A percentile compares a stretch with the other conserved stretches of the same genome.
Conservation (phyloP, 164 flowering plant species). For the Vitis riparia region DNA sequence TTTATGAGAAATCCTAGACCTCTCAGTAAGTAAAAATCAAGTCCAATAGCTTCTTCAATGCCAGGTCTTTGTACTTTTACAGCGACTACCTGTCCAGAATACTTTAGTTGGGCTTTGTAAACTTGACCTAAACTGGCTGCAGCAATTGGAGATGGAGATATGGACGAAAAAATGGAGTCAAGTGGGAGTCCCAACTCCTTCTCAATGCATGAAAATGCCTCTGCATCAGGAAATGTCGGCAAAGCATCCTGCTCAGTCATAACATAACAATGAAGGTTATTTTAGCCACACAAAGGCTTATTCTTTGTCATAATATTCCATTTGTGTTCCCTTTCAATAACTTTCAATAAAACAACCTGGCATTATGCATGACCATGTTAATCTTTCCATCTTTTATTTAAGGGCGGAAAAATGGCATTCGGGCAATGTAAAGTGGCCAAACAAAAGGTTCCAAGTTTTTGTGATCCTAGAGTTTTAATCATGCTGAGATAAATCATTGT, state of each 20-base stretch:
- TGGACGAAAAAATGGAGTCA: conserved; percentile 71
- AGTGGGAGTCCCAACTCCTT: conserved; percentile 72
- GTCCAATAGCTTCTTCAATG: conserved; percentile 88
- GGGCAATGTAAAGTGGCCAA: too few relatives aligned
- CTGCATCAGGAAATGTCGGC: conserved; percentile 91
- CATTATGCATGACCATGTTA: too few relatives aligned
- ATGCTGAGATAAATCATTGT: too few relatives aligned
- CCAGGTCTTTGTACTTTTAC: conserved; percentile 97
- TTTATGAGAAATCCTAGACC: conserved; percentile 77
- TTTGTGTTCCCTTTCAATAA: background rate
- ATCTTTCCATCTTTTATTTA: too few relatives aligned
- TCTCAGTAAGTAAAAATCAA: conserved; percentile 87
- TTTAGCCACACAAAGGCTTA: background rate
- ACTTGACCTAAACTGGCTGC: conserved; percentile 99
- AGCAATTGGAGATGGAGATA: conserved; percentile 89
- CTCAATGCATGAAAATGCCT: conserved; percentile 91
- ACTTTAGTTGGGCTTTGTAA: conserved; percentile 82
- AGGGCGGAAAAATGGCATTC: too few relatives aligned
- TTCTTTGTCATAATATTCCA: background rate
- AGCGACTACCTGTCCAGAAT: conserved; percentile 82
- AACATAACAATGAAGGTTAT: background rate
- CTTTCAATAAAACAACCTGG: too few relatives aligned
- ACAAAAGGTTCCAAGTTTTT: too few relatives aligned
- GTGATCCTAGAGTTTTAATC: too few relatives aligned
- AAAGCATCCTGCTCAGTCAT: conserved; percentile 73